Percentiles rank a stretch among this genome's conserved stretches.
Conservation (phyloP, 495 filamentous ascomycete genomes). For the Penicillium cinerascens region DNA sequence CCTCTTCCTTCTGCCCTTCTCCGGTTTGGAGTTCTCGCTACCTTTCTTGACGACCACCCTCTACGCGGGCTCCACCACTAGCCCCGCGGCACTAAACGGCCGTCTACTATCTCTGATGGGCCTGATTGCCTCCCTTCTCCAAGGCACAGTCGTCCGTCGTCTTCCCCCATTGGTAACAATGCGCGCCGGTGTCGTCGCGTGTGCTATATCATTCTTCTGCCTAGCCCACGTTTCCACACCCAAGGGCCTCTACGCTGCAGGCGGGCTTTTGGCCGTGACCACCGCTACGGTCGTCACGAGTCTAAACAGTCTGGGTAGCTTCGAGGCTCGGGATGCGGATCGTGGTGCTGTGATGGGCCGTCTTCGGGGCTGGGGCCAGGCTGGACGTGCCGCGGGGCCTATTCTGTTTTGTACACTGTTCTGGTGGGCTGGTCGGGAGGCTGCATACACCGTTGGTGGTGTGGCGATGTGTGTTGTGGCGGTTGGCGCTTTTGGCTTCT, state of each 20-base stretch:
- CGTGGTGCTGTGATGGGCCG: conserved; percentile 82
- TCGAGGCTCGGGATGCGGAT: conserved; percentile 77
- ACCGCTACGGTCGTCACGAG: conserved; percentile 93
- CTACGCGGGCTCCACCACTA: conserved; percentile 56
- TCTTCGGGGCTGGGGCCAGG: conserved; percentile 81
- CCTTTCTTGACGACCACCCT: conserved; percentile 97
- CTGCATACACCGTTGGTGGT: conserved; percentile 79
- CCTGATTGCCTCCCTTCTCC: conserved; percentile 83
- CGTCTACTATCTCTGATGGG: conserved; percentile 91
- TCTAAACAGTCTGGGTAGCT: conserved; percentile 84
- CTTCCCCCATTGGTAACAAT: conserved; percentile 75
- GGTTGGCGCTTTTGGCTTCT: conserved; percentile 62
- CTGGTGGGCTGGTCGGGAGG: conserved; percentile 94
- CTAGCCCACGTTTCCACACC: conserved; percentile 66
- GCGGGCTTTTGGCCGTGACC: conserved; percentile 78
- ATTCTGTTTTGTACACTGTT: conserved; percentile 93
- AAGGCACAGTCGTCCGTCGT: conserved; percentile 79
- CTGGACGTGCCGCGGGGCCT: conserved; percentile 82
- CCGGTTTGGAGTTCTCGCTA: conserved; percentile 89
- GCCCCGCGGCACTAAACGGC: conserved; percentile 70
- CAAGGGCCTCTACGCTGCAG: conserved; percentile 70
- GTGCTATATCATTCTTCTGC: conserved; percentile 73
- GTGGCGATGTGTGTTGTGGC: conserved; percentile 72
- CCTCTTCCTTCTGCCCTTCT: conserved; percentile 92
- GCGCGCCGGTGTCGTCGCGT: conserved; percentile 72